Base-by-base conservation (phyloP, 1,284 basidiomycete genomes). In the Marasmius oreades region DNA sequence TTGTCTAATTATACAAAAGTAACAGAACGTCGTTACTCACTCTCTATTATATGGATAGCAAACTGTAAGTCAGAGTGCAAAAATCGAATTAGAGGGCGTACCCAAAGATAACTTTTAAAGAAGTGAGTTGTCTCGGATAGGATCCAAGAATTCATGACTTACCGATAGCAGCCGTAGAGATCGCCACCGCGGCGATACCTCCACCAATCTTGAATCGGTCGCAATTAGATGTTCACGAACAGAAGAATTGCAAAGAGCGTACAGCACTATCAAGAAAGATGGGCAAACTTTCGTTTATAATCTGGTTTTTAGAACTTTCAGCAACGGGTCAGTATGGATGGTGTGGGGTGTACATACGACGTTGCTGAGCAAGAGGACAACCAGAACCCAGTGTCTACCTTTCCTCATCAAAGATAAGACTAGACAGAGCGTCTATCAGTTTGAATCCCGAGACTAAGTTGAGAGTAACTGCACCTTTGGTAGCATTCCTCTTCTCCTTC, bases 301-400 rank as follows among this genome's bases (percentile, higher is more conserved):
- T 86, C 91, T 59, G 45, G 16, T 5, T 1, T 89, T n/a, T n/a
- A n/a, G n/a, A n/a, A n/a, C n/a, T n/a, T n/a, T n/a, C n/a, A n/a
- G n/a, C n/a, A n/a, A n/a, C n/a, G n/a, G n/a, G n/a, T n/a, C n/a
- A n/a, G n/a, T n/a, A n/a, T 50, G 36, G n/a, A 45, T 10, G 48
- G 44, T 42, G 43, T 23, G 39, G 18, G 24, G 2, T 31, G 20
- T n/a, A 73, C 91, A 64, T 67, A 93, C 91, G 58, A 95, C 93
- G 66, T 95, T 95, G 50, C 86, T 83, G 2, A 95, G 77, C 1
- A 93, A 77, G 1, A 97, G 79, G 6, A 93, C 90, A 51, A 96
- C 93, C 20, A 98, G 81, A 11, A 98, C 93, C 95, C 95, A 98
- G 71, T 98, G 95, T 11, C 93, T 81, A 0, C 95, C 93, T 64